Evolutionary conservation across 139 green algal species (phyloP), one percentile per base, ranked within the genome.

Genomic region (Yamagishiella unicocca): DNA sequence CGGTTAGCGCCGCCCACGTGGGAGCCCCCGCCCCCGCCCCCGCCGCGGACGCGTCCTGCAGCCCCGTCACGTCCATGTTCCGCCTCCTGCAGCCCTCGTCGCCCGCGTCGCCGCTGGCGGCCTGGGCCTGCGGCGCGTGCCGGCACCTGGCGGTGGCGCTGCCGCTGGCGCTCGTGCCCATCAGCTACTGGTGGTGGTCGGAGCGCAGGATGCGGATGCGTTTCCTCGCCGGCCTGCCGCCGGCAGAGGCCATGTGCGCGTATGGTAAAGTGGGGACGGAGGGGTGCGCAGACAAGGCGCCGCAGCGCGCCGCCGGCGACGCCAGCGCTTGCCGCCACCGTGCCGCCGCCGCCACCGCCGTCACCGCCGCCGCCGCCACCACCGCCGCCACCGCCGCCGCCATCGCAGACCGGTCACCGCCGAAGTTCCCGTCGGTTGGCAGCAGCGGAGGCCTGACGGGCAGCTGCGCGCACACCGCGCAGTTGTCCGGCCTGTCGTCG

Each of bases 111-210:
- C 14, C 72, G 27, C 1, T 27, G 43, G 43, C 72, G 0, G 42
- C 45, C 43, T 62, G 43, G 72, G 43, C 43, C 24, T 19, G 22
- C 38, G 40, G n/a, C 37, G 40, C 55, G 5, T 29, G 22, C 37
- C 55, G 61, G 7, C 55, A 84, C 78, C 78, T 84, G 78, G 58
- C 58, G 25, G 40, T 42, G 55, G 27, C 74, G 55, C 29, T 84
- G 78, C 78, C 78, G 55, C 58, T 73, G 61, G 64, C 78, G 14
- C 17, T 31, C 3, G 8, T 61, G 78, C 78, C 78, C 0, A 46
- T 84, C 4, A 5, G 31, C 10, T 73, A 43, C 10, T 84, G 78
- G 78, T 73, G 78, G 78, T 84, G 78, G 78, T 42, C 25, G 25
- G 78, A 84, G 78, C 78, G 58, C 33, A 5, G 21, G 6, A 38